phyloP scores from a whole-genome alignment of 768 basidiomycete genomes.

The Crassisporium funariophilum region DNA sequence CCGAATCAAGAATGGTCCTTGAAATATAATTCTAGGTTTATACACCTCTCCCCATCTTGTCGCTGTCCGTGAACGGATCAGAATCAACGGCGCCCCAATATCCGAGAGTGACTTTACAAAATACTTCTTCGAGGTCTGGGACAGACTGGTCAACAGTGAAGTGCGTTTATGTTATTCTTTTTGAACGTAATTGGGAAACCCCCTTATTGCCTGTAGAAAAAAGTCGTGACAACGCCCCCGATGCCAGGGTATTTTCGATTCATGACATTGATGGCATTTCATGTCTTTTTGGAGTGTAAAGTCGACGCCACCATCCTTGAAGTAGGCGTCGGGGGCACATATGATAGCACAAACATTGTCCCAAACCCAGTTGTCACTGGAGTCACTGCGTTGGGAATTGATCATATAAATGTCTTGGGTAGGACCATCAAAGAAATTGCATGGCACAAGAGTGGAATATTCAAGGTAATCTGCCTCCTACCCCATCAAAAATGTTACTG shows the following conservation, averaged over 20 bases:
- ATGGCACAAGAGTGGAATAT: constrained; percentile 95
- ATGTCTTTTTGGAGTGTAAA: constrained; percentile 79
- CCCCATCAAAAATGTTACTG: constrained; percentile 5
- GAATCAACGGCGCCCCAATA: constrained; percentile 88
- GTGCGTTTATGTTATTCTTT: constrained; percentile 45
- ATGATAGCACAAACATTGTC: constrained; percentile 96
- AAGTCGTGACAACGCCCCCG: constrained; percentile 49
- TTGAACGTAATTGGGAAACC: neutral
- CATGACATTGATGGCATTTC: constrained; percentile 89
- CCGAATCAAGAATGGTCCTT: neutral
- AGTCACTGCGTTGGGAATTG: constrained; percentile 87
- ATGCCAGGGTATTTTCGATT: constrained; percentile 96
- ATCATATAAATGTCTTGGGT: constrained; percentile 87
- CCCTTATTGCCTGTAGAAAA: constrained; percentile 38
- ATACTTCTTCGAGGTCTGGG: constrained; percentile 98
- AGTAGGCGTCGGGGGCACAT: constrained; percentile 93
- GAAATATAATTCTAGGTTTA: constrained; percentile 56
- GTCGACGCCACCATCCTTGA: constrained; percentile 93
- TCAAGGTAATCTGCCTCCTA: constrained; percentile 58
- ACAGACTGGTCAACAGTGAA: constrained; percentile 63
- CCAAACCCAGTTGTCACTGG: constrained; percentile 90
- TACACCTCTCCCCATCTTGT: constrained; percentile 98
- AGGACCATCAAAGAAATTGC: constrained; percentile 89
- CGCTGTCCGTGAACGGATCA: constrained; percentile 93
- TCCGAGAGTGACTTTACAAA: constrained; percentile 86